These are phyloP conservation scores for Exophiala lecanii-corni DNA, from an alignment of 2,329 filamentous ascomycete species.

Conservation along the genomic window DNA sequence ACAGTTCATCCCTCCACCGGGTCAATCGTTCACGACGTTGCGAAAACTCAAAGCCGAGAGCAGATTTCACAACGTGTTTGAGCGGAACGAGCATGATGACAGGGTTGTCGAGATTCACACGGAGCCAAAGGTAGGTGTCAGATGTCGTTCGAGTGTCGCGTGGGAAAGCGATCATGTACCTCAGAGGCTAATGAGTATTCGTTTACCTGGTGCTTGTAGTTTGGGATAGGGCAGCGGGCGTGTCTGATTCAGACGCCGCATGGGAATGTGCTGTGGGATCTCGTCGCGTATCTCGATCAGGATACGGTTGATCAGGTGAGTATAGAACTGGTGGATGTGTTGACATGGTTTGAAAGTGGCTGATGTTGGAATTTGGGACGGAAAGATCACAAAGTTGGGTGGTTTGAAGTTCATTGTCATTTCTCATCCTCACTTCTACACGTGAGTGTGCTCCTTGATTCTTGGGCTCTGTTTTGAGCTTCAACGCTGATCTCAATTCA, in stretches of 20 bases:
- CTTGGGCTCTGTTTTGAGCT: not conserved
- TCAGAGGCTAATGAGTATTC: too few species aligned
- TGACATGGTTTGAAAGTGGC: not conserved
- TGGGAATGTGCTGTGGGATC: conserved; percentile 78
- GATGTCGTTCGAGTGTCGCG: too few species aligned
- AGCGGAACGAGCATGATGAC: conserved; percentile 16
- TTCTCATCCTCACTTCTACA: conserved; percentile 78
- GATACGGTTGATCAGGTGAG: conserved; percentile 49
- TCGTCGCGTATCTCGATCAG: conserved; percentile 64
- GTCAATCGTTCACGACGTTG: conserved; percentile 25
- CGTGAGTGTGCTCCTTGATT: conserved; percentile 28
- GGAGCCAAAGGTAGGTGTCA: conserved; percentile 24
- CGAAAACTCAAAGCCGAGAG: conserved; percentile 53
- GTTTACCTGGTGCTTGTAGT: too few species aligned
- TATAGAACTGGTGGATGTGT: not conserved
- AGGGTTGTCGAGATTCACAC: conserved; percentile 22
- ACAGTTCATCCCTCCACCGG: conserved; percentile 23
- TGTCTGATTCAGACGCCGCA: conserved; percentile 60
- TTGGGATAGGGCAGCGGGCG: conserved; percentile 72
- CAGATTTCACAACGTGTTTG: conserved; percentile 20
- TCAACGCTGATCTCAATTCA: conserved; percentile 1
- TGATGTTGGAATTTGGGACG: too few species aligned
- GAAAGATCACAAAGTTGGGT: conserved; percentile 57
- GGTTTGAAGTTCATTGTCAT: conserved; percentile 69
- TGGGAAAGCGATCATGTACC: too few species aligned